phyloP scores from a whole-genome alignment of 108 stramenopile species.

The Fragilariopsis cylindrus region DNA sequence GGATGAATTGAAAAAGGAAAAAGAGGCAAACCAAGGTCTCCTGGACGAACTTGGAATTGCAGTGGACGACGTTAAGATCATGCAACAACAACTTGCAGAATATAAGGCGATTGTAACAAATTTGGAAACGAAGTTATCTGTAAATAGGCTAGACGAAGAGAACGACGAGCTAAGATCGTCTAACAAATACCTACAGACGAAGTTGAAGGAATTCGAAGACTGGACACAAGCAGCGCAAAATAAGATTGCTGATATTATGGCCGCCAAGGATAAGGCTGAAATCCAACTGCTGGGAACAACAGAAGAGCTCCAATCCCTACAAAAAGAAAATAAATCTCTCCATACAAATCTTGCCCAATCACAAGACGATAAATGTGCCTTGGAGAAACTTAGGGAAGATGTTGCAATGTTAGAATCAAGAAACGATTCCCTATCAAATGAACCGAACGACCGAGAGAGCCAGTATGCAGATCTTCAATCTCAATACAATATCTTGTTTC shows the following conservation, averaged over 20 bases:
- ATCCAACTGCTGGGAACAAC: slow-evolving; percentile 28
- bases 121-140: slow-evolving; percentile 18
- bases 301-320: slow-evolving; percentile 17
- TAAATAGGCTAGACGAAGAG: slow-evolving; percentile 15
- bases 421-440: neutral
- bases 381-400: neutral
- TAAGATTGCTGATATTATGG: slow-evolving; percentile 53
- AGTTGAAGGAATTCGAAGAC: slow-evolving; percentile 50
- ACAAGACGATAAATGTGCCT: neutral
- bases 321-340: neutral
- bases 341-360: neutral
- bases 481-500: neutral
- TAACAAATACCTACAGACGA: slow-evolving; percentile 42
- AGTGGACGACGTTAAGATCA: slow-evolving; percentile 27
- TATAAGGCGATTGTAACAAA: neutral
- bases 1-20: slow-evolving; percentile 33
- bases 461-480: slow-evolving; percentile 2
- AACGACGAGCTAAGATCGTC: slow-evolving; percentile 7
- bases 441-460: neutral
- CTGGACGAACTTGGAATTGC: slow-evolving; percentile 25
- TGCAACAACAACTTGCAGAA: slow-evolving; percentile 27
- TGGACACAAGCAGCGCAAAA: slow-evolving; percentile 59
- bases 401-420: neutral
- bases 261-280: slow-evolving; percentile 23
- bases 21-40: slow-evolving; percentile 21